Conservation (phyloP, 1,139 yeast genomes). For the Suhomyces coccinellae region DNA sequence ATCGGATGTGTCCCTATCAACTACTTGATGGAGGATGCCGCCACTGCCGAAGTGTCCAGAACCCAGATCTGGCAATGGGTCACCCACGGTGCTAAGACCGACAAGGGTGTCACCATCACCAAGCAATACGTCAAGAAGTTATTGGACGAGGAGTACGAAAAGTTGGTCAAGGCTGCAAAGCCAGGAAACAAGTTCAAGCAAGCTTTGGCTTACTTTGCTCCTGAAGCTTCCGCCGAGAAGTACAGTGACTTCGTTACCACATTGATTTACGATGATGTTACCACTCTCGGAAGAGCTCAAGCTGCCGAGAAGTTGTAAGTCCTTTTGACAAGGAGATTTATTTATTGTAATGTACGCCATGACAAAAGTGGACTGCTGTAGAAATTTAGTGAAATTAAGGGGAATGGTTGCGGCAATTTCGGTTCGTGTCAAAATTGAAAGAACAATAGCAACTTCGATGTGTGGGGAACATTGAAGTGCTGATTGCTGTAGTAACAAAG, state of each 20-base stretch:
- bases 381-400: neutral
- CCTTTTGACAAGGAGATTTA: constrained; percentile 12
- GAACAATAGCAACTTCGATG: too few relatives aligned
- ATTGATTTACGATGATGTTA: constrained; percentile 38
- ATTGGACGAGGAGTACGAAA: constrained; percentile 61
- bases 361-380: neutral
- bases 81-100: constrained; percentile 66
- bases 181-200: constrained; percentile 61
- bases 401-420: too few relatives aligned
- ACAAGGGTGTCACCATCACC: constrained; percentile 57
- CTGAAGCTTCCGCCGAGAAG: constrained; percentile 65
- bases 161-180: constrained; percentile 48
- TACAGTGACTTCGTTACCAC: constrained; percentile 77
- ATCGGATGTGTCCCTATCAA: constrained; percentile 82
- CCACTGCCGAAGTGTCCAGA: constrained; percentile 84
- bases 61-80: constrained; percentile 86
- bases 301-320: constrained; percentile 46
- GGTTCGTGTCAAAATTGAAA: too few relatives aligned
- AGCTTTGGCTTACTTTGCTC: constrained; percentile 64
- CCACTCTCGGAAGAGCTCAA: constrained; percentile 51
- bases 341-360: constrained; percentile 8
- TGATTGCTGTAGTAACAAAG: too few relatives aligned
- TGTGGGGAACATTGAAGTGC: too few relatives aligned
- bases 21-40: constrained; percentile 85
- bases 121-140: constrained; percentile 55